phyloP scores from a whole-genome alignment of 2,329 filamentous ascomycete species.

The Phoma sp. region DNA sequence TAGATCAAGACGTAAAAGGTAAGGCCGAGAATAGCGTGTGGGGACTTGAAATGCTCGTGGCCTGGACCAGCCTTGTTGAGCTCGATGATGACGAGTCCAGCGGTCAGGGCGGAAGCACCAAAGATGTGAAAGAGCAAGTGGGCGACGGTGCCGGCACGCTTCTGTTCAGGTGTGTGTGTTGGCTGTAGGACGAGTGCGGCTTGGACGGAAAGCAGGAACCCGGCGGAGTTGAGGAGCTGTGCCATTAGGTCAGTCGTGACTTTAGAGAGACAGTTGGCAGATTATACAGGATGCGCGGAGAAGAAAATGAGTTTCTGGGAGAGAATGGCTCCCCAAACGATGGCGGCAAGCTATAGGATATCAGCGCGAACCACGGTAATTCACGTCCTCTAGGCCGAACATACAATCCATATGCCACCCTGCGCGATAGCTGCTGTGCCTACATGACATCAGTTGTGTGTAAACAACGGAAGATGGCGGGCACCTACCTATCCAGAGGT shows the following conservation, averaged over 20 bases:
- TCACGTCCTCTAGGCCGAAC: slow-evolving; percentile 26
- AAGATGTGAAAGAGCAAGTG: slow-evolving; percentile 75
- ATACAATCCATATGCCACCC: slow-evolving; percentile 72
- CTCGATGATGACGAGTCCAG: slow-evolving; percentile 74
- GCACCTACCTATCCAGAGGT: slow-evolving; percentile 73
- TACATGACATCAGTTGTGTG: slow-evolving; percentile 46
- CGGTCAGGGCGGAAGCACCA: slow-evolving; percentile 65
- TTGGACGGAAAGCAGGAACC: slow-evolving; percentile 76
- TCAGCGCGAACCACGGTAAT: slow-evolving; percentile 14
- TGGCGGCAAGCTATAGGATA: slow-evolving; percentile 63
- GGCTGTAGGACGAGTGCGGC: slow-evolving; percentile 86
- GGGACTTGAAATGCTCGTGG: slow-evolving; percentile 76
- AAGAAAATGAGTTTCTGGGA: slow-evolving; percentile 77
- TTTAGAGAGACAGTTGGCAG: neutral
- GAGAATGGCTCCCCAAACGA: slow-evolving; percentile 81
- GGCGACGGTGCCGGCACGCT: slow-evolving; percentile 64
- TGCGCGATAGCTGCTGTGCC: slow-evolving; percentile 84
- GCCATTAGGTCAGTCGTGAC: slow-evolving; percentile 7
- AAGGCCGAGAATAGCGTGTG: slow-evolving; percentile 84
- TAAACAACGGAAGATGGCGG: neutral
- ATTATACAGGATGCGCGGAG: slow-evolving; percentile 81
- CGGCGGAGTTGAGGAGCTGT: slow-evolving; percentile 65
- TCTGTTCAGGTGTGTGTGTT: slow-evolving; percentile 77
- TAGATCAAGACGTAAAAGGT: slow-evolving; percentile 72
- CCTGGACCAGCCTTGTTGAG: slow-evolving; percentile 78